Percentiles rank a stretch among this genome's conserved stretches.
phyloP scores from a whole-genome alignment of 768 basidiomycete genomes.

The Pluteus cervinus region DNA sequence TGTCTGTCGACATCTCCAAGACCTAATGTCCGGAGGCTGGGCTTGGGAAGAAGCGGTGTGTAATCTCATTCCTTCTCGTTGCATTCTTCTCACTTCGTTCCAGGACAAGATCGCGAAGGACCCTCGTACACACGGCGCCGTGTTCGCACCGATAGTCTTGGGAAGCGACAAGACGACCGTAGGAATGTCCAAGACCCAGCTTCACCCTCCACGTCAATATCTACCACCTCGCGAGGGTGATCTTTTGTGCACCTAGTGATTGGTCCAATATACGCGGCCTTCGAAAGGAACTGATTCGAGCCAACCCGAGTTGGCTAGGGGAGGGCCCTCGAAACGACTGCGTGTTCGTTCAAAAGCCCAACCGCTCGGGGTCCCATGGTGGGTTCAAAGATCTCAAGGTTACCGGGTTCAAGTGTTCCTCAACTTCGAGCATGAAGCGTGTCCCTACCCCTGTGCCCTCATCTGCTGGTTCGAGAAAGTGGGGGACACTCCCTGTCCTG shows the following conservation, averaged over 20 bases:
- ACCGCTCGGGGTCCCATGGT: constrained; percentile 10
- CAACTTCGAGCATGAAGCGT: constrained; percentile 15
- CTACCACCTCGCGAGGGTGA: constrained; percentile 24
- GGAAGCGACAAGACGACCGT: constrained; percentile 14
- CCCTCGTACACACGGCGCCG: constrained; percentile 6
- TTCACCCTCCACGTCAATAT: constrained; percentile 9
- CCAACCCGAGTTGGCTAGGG: constrained; percentile 18
- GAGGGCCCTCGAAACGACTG: constrained; percentile 20
- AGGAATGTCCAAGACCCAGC: constrained; percentile 9
- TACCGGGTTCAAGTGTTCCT: constrained; percentile 20
- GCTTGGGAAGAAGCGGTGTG: constrained; percentile 14
- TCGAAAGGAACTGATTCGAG: constrained; percentile 18
- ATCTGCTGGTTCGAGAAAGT: constrained; percentile 18
- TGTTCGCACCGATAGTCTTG: constrained; percentile 14
- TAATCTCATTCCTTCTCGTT: background rate
- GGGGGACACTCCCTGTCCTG: constrained; percentile 13
- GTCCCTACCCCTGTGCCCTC: constrained; percentile 18
- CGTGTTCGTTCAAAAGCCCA: constrained; percentile 13
- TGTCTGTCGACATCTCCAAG: constrained; percentile 8
- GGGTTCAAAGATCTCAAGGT: constrained; percentile 16
- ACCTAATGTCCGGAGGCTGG: constrained; percentile 17
- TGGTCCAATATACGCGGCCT: constrained; percentile 14
- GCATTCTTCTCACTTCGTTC: too few relatives aligned
- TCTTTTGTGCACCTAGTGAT: constrained; percentile 20
- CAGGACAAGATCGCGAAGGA: constrained; percentile 10